Conservation (phyloP, 2,329 filamentous ascomycete species). For the Pezicula carpinea region DNA sequence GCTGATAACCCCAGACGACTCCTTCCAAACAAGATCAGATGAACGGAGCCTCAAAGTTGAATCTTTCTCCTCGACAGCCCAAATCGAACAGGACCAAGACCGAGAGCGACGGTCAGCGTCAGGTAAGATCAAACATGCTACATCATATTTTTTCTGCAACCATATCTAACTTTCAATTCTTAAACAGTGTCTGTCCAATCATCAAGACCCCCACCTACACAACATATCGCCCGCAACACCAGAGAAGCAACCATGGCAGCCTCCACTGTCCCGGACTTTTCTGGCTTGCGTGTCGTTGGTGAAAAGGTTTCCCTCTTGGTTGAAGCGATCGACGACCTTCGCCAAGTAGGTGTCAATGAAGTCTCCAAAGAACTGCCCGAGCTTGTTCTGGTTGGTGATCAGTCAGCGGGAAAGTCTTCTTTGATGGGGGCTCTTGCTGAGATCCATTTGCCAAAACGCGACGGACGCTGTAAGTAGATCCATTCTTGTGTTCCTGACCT, state of each 20-base stretch:
- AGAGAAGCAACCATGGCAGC: too few relatives aligned
- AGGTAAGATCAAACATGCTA: constrained; percentile 5
- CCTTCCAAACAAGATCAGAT: too few relatives aligned
- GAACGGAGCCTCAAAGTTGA: too few relatives aligned
- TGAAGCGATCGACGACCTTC: constrained; percentile 61
- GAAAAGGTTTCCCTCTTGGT: constrained; percentile 61
- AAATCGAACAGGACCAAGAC: neutral
- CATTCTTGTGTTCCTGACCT: too few relatives aligned
- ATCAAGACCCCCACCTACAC: neutral
- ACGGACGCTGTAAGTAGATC: constrained; percentile 57
- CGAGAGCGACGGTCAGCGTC: constrained; percentile 5
- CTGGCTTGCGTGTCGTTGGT: constrained; percentile 49
- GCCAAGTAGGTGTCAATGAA: constrained; percentile 68
- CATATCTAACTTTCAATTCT: neutral
- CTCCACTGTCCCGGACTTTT: neutral
- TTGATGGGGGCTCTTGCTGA: constrained; percentile 59
- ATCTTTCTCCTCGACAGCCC: neutral
- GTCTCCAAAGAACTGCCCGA: constrained; percentile 65
- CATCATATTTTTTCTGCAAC: too few relatives aligned
- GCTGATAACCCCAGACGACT: too few relatives aligned
- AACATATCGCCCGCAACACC: neutral
- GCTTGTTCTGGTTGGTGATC: constrained; percentile 79
- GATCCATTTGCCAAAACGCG: constrained; percentile 65
- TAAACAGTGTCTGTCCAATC: constrained; percentile 2
- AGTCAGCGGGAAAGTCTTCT: constrained; percentile 78